A percentile compares a stretch with the other conserved stretches of the same genome.
phyloP scores from a whole-genome alignment of 768 basidiomycete species.

The Boletus pseudopeckii region DNA sequence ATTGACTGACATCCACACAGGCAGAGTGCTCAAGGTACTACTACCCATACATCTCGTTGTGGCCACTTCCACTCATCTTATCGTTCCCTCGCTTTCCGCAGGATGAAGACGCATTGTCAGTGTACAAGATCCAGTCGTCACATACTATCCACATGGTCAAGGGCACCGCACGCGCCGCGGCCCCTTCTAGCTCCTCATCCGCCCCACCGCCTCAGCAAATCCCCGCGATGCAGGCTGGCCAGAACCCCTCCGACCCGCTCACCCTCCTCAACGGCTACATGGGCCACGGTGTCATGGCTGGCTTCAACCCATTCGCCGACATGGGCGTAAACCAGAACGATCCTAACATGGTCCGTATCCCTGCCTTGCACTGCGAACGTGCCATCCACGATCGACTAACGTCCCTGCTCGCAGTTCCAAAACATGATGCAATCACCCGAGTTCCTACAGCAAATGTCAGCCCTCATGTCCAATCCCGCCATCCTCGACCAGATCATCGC shows the following conservation, averaged over 20 bases:
- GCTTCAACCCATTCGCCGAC: constrained; percentile 88
- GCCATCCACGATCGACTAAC: background rate
- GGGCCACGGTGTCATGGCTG: constrained; percentile 77
- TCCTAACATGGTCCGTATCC: constrained; percentile 78
- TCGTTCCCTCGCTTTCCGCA: constrained; percentile 27
- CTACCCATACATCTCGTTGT: background rate
- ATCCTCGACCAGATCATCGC: constrained; percentile 84
- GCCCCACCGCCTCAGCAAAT: constrained; percentile 42
- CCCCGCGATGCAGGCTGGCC: constrained; percentile 88
- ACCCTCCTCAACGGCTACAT: constrained; percentile 76
- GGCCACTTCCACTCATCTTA: constrained; percentile 1
- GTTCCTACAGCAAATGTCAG: constrained; percentile 84
- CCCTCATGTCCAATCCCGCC: constrained; percentile 84
- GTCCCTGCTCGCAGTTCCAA: constrained; percentile 52
- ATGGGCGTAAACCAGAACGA: constrained; percentile 91
- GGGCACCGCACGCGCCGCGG: constrained; percentile 53
- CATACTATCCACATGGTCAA: constrained; percentile 96
- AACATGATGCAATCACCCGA: constrained; percentile 82
- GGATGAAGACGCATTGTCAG: constrained; percentile 79
- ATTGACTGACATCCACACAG: constrained; percentile 30
- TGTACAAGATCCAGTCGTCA: constrained; percentile 86
- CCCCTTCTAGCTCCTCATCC: constrained; percentile 37
- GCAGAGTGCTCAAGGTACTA: constrained; percentile 68
- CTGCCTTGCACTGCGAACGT: background rate
- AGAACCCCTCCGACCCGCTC: constrained; percentile 83